Base-by-base conservation (phyloP, 2,329 filamentous ascomycete species). In the Purpureocillium takamizusanense region DNA sequence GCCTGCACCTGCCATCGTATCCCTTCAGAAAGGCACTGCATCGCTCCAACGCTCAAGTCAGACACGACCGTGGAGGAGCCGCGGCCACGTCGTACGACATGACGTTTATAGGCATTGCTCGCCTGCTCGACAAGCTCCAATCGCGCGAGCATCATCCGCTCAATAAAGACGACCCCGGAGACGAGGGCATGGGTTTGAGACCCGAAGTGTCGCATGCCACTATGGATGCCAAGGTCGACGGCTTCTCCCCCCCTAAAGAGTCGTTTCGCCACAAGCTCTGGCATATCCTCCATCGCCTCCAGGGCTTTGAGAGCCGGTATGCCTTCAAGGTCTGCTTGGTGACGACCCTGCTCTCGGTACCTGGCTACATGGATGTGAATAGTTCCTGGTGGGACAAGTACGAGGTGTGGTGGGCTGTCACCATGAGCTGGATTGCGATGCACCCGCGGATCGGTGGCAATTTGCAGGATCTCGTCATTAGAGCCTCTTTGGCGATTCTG, bases 371-470 rank as follows among this genome's bases (percentile, higher is more conserved):
- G 2, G 41, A 51, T 7, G 45, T 56, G 10, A 64, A 63, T 39
- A 55, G 60, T 30, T 45, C 37, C 2, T 78, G 74, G 75, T 78
- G 72, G 70, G 67, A 76, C 51, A 43, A 59, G 7, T 66, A 74
- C 38, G 69, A 76, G 39, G 62, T 57, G 9, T 79, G 75, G 75
- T 78, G 75, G 74, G 67, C 67, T 11, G 72, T 77, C 2, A 63
- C 70, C 12, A 66, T 74, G 51, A 71, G 69, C 16, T 78, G 74
- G 73, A 57, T 74, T 28, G 72, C 75, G 53, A 71, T 61, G 38
- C 57, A 63, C 36, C 55, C 59, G 9, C 60, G 71, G 35, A 70
- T 74, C 3, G 74, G 74, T 9, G 75, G 74, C 9, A 78, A 76
- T 39, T 48, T 76, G 8, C 72, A 76, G 46, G 74, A 78, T 50